Base-by-base conservation (phyloP, 495 filamentous ascomycete genomes). In the Lepidopterella palustris region DNA sequence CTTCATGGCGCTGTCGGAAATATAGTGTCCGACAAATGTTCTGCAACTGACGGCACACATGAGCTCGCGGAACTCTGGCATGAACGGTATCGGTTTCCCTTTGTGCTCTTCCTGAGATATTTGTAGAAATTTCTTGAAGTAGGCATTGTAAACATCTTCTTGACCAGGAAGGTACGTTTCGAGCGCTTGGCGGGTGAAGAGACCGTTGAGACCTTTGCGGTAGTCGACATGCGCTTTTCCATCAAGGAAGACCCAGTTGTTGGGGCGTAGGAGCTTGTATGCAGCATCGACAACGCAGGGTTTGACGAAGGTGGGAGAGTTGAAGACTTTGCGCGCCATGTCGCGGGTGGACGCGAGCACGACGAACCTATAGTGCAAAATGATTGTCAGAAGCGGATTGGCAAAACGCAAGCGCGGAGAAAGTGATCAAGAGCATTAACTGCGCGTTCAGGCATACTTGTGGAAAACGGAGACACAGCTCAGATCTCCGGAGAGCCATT, bases 391-490 rank as follows among this genome's bases (percentile, higher is more conserved):
- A n/a, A 18, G 27, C 29, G 13, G 31, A 29, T 48, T 5, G 58
- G 48, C 3, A n/a, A 51, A 27, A 51, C 21, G 20, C 27, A 26
- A 21, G 47, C 9, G 45, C 32, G 26, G 42, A 21, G n/a, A 28
- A 13, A 64, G 48, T 9, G 21, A 10, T 23, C 11, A 47, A 15
- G 27, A 8, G 20, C 2, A 20, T 50, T 45, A 5, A 13, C 18
- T 89, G 68, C 13, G 35, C 13, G 18, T 13, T 82, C 18, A n/a
- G 51, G 68, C 89, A 68, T 82, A 96, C 92, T 98, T 98, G 82
- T 98, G 93, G 78, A 98, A 98, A 60, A 98, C 91, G 11, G 90
- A 96, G 59, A 98, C 92, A 75, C 93, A 98, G 77, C 92, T 96
- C 67, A 98, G 79, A 11, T 85, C 83, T 13, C 88, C 93, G 71